Conservation (phyloP, 768 basidiomycete species). For the Ephemerocybe angulata region DNA sequence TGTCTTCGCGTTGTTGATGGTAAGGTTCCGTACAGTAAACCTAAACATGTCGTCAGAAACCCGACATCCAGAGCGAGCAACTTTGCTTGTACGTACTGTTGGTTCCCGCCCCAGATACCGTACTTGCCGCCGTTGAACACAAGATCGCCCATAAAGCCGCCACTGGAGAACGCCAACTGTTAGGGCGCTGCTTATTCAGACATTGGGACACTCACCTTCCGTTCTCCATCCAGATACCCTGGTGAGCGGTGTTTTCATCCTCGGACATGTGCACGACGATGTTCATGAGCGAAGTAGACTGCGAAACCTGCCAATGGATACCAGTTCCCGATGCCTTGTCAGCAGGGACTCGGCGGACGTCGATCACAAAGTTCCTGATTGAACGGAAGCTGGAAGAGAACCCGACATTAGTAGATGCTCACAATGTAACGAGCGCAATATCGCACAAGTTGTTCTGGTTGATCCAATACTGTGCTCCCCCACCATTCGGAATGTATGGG, state of each 20-base stretch:
- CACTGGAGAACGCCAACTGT: constrained; percentile 25
- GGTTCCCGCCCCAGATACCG: constrained; percentile 77
- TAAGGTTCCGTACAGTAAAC: constrained; percentile 58
- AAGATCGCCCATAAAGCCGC: constrained; percentile 53
- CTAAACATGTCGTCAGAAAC: constrained; percentile 17
- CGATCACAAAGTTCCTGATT: constrained; percentile 72
- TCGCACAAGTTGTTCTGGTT: constrained; percentile 70
- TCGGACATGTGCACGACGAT: constrained; percentile 72
- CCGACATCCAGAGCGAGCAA: not conserved
- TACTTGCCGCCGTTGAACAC: constrained; percentile 51
- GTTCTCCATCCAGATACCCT: constrained; percentile 82
- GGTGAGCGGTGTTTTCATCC: constrained; percentile 57
- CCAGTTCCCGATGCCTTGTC: constrained; percentile 55
- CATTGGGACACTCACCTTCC: constrained; percentile 50
- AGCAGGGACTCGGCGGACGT: constrained; percentile 54
- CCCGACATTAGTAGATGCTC: not conserved
- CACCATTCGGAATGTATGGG: constrained; percentile 63
- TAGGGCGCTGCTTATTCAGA: not conserved
- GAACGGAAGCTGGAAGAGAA: constrained; percentile 52
- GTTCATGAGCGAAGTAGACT: constrained; percentile 72
- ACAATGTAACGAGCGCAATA: not conserved
- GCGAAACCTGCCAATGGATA: constrained; percentile 82
- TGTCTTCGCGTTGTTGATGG: constrained; percentile 51
- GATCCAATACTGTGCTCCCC: constrained; percentile 56
- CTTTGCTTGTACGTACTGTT: constrained; percentile 51